These are phyloP conservation scores for Cerioporus squamosus DNA, from an alignment of 1,284 basidiomycete genomes.

Conservation along the genomic window DNA sequence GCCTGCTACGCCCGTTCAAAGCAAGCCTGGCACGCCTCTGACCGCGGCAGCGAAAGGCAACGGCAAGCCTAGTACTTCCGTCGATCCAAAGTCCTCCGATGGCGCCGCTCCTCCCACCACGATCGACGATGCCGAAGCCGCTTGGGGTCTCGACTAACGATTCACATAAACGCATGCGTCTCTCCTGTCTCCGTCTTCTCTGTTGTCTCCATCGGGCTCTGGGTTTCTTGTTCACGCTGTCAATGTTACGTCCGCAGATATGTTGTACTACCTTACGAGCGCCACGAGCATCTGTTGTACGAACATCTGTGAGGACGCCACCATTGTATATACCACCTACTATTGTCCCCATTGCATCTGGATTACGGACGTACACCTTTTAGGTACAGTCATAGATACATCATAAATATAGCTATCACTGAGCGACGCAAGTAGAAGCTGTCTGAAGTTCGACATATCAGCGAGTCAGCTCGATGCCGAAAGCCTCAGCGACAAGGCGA, in stretches of 20 bases:
- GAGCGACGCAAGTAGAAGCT: background rate
- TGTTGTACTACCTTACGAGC: constrained; percentile 5
- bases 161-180: background rate
- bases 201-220: background rate
- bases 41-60: background rate
- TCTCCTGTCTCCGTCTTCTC: background rate
- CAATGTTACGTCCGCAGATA: background rate
- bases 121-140: background rate
- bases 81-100: background rate
- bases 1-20: background rate
- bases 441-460: background rate
- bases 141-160: background rate
- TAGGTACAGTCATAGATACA: background rate
- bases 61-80: background rate
- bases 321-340: constrained; percentile 13
- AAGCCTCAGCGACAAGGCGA: constrained; percentile 26
- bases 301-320: constrained; percentile 8
- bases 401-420: constrained; percentile 5
- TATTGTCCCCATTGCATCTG: constrained; percentile 7
- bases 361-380: background rate
- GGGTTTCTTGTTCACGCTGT: background rate
- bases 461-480: constrained; percentile 18
- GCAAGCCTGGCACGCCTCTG: background rate
- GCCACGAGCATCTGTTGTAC: constrained; percentile 12
- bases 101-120: background rate